Evolutionary conservation across 805 yeast species (phyloP), one percentile per base, ranked within the genome.

Genomic region (Tetrapisispora fleetii): DNA sequence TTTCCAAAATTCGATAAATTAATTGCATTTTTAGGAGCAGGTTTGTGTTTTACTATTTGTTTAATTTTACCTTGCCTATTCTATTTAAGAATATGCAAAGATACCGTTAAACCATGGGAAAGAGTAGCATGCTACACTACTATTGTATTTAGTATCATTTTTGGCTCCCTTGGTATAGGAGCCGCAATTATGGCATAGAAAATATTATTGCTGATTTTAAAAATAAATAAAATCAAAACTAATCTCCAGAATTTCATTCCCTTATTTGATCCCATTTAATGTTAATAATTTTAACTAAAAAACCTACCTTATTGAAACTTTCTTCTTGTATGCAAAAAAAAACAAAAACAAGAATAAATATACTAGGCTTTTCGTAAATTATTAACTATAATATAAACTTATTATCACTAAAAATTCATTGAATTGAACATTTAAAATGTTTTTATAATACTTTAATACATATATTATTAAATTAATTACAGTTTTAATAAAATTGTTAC

Each of bases 1-100:
- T 75, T 86, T 60, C 91, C 93, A 3, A 83, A 80, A 47, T 89
- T 89, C 62, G 96, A 88, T 58, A 78, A 78, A 55, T 74, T 89
- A 46, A 82, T 89, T 65, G 86, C 95, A 7, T 77, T 89, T 42
- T 65, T 87, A 55, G 96, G 96, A 8, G 78, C 91, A 5, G 80
- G 87, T 1, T 72, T 89, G 46, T 86, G 95, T 56, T 84, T 86
- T 63, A 70, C 81, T 2, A 79, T 88, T 35, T 89, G 96, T 63
- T 70, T 88, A 47, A 81, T 87, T 19, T 72, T 88, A 22, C 96
- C 96, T 2, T 70, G 86, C 21, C 58, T 76, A 11, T 89, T 88
- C 62, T 87, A 89, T 65, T 60, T 83, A 51, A 72, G 67, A 52
- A 70, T 83, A 37, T 83, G 81, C 59, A 63, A 63, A 4, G 58